Base-by-base conservation (phyloP, 257 asterid genomes). In the Solanum habrochaites region DNA sequence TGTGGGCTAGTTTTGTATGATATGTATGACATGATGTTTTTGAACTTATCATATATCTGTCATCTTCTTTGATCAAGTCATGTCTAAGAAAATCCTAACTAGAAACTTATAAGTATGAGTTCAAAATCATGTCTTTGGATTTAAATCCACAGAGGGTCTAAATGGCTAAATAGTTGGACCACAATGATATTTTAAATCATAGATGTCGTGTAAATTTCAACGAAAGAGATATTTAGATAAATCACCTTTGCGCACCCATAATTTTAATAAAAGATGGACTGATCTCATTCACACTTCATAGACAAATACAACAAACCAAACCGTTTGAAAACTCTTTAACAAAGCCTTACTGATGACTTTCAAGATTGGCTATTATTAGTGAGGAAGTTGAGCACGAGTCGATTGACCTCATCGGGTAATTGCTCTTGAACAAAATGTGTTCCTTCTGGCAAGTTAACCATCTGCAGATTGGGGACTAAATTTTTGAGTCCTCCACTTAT, bases 381-480 rank as follows among this genome's bases (percentile, higher is more conserved):
- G 67, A 93, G 93, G 91, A 93, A 93, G 83, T 89, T 66, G 29
- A 92, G 78, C 89, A 93, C 85, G 85, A 91, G 91, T 27, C 15
- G 70, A 77, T 92, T 93, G 82, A 93, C 93, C 88, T 91, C 92
- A 11, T 88, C 87, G 5, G 94, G 94, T 5, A 88, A 89, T 85
- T 95, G 98, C 88, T 95, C 98, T 88, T 91, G 98, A 82, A 93
- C 94, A 82, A 95, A 95, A 90, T 95, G 98, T 39, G 88, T 85
- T 67, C 98, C 98, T 87, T 94, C 94, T 14, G 96, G 94, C 80
- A 95, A 37, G 89, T 67, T 93, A 6, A 25, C 40, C 64, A 92
- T 87, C 93, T 93, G 93, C 92, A 94, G 82, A 62, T 93, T 90
- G 5, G 98, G 96, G n/a, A 90, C 95, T 71, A 42, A 91, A 11